These are phyloP conservation scores for Fallopia convolvulus DNA, from an alignment of 148 eudicot genomes.

Conservation along the genomic window DNA sequence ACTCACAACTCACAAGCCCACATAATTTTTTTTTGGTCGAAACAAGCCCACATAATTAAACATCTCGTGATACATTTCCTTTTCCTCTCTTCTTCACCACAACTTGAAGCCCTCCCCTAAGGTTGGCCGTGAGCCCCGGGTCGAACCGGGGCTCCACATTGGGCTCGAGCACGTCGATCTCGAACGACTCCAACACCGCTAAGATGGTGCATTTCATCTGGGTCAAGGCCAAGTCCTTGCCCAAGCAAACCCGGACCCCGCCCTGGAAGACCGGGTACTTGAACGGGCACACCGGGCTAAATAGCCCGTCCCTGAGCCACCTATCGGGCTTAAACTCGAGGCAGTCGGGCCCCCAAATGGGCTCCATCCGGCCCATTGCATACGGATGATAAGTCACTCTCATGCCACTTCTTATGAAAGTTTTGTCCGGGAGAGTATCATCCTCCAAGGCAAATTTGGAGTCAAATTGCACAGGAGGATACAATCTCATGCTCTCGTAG, in stretches of 20 bases:
- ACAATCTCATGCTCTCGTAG: slow-evolving; percentile 64
- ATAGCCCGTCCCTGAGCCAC: slow-evolving; percentile 53
- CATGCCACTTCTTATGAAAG: slow-evolving; percentile 34
- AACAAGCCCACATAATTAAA: neutral
- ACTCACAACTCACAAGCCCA: too few species aligned
- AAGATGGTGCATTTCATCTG: slow-evolving; percentile 46
- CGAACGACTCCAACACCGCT: slow-evolving; percentile 33
- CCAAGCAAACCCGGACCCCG: slow-evolving; percentile 62
- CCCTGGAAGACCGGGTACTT: slow-evolving; percentile 76
- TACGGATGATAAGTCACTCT: slow-evolving; percentile 71
- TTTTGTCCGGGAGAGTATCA: slow-evolving; percentile 46
- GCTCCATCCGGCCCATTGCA: slow-evolving; percentile 74
- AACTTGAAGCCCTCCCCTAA: slow-evolving; percentile 43
- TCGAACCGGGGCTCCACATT: slow-evolving; percentile 30
- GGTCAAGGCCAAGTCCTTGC: slow-evolving; percentile 64
- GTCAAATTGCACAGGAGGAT: slow-evolving; percentile 67
- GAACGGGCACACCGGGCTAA: slow-evolving; percentile 34
- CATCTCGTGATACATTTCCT: neutral
- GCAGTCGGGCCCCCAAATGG: slow-evolving; percentile 58
- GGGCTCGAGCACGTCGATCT: slow-evolving; percentile 19
- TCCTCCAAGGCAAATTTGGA: slow-evolving; percentile 54
- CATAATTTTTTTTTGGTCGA: too few species aligned
- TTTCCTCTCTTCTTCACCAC: slow-evolving; percentile 21
- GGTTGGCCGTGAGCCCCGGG: slow-evolving; percentile 57
- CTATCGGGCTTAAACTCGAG: slow-evolving; percentile 65